Conservation (phyloP, 108 stramenopile genomes). For the Pelagomonas calceolata region DNA sequence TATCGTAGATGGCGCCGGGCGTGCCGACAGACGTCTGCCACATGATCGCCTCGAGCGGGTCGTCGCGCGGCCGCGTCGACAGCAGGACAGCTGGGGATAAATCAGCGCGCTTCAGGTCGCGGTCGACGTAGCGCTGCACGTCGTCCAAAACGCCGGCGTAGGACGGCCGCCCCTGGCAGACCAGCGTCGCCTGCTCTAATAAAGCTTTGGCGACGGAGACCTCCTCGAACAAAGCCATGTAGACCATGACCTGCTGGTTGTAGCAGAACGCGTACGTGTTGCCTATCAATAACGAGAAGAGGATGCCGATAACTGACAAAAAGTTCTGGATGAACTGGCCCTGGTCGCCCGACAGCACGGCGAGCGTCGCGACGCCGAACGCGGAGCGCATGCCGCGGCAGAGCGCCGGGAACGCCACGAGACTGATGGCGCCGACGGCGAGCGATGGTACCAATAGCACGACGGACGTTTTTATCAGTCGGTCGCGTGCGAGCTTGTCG, state of each 20-base stretch:
- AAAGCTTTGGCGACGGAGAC: constrained; percentile 41
- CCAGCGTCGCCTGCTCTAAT: constrained; percentile 37
- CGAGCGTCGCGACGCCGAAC: background rate
- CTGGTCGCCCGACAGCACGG: constrained; percentile 59
- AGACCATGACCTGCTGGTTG: constrained; percentile 31
- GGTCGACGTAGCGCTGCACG: constrained; percentile 37
- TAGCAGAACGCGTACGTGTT: constrained; percentile 79
- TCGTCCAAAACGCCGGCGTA: constrained; percentile 27
- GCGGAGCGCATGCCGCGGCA: background rate
- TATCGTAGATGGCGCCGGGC: constrained; percentile 37
- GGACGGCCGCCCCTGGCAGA: constrained; percentile 29
- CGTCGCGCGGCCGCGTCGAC: constrained; percentile 29
- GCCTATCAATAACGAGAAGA: constrained; percentile 64
- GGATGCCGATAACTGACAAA: constrained; percentile 54
- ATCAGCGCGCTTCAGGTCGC: constrained; percentile 25
- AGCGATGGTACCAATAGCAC: background rate
- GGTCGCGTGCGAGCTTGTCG: too few relatives aligned
- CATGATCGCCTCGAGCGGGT: constrained; percentile 32
- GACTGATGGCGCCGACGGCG: background rate
- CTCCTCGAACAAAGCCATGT: constrained; percentile 34
- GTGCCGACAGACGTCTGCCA: constrained; percentile 42
- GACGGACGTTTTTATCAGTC: background rate
- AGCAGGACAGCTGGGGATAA: constrained; percentile 22
- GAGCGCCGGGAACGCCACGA: background rate
- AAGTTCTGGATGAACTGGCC: constrained; percentile 79